Percentiles rank a stretch among this genome's conserved stretches.
Evolutionary conservation across 2,329 filamentous ascomycete species (phyloP).

Genomic region (Exophiala oligosperma): DNA sequence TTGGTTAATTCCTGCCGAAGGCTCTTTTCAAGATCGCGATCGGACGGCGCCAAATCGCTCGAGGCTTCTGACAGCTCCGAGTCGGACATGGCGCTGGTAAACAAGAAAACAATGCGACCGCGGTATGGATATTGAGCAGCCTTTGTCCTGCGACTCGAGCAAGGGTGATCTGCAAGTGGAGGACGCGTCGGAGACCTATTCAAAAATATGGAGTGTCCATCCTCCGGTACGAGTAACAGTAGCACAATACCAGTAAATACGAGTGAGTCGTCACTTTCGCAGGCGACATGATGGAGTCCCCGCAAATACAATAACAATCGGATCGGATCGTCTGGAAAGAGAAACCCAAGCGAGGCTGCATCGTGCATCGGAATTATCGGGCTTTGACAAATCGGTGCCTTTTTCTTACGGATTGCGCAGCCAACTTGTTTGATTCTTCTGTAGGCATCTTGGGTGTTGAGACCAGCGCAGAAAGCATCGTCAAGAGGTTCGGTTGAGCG

Average conservation of each 20-base stretch:
- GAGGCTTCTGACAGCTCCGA: conserved; percentile 34
- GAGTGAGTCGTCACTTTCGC: neutral
- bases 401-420: neutral
- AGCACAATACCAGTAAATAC: too few relatives aligned
- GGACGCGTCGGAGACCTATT: too few relatives aligned
- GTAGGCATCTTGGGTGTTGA: too few relatives aligned
- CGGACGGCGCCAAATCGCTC: conserved; percentile 31
- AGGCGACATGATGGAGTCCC: neutral
- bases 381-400: neutral
- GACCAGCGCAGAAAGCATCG: neutral
- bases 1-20: conserved; percentile 40
- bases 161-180: too few relatives aligned
- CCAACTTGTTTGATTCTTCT: neutral
- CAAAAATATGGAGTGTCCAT: too few relatives aligned
- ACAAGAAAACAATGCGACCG: too few relatives aligned
- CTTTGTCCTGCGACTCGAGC: too few relatives aligned
- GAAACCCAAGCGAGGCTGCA: neutral
- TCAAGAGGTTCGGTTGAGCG: too few relatives aligned
- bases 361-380: conserved; percentile 8
- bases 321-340: neutral
- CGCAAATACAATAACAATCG: neutral
- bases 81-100: conserved; percentile 30
- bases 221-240: too few relatives aligned
- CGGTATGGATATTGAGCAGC: too few relatives aligned
- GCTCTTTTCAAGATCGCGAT: conserved; percentile 38